Evolutionary conservation across 106 monocot species (phyloP).

Genomic region (Ottelia alismoides): DNA sequence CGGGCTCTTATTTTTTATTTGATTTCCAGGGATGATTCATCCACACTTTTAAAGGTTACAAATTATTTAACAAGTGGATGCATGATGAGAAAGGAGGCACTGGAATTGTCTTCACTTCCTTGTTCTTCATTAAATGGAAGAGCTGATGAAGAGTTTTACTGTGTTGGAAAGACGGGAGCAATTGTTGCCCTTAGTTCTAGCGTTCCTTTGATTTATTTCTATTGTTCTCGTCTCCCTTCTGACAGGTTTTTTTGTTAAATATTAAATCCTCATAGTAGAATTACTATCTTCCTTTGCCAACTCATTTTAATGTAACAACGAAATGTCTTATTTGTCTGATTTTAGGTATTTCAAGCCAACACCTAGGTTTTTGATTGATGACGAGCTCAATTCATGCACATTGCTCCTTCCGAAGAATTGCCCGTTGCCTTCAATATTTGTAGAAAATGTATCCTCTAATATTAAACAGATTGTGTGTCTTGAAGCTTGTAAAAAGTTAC

Average conservation of each 20-base stretch:
- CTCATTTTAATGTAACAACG: not conserved
- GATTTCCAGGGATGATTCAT: slow-evolving; percentile 31
- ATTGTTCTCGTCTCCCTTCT: slow-evolving; percentile 54
- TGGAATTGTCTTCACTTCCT: slow-evolving; percentile 21
- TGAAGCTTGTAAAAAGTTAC: slow-evolving; percentile 40
- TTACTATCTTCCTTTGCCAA: not conserved
- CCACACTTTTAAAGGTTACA: slow-evolving; percentile 16
- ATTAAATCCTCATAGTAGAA: not conserved
- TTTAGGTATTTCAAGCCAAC: slow-evolving; percentile 42
- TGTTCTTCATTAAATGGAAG: slow-evolving; percentile 25
- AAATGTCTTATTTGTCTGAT: not conserved
- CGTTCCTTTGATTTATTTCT: slow-evolving; percentile 40
- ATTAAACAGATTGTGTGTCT: slow-evolving; percentile 46
- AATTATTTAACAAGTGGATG: slow-evolving; percentile 42
- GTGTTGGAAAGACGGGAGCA: slow-evolving; percentile 49
- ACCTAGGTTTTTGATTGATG: slow-evolving; percentile 37
- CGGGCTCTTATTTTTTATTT: not conserved
- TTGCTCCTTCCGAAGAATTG: slow-evolving; percentile 43
- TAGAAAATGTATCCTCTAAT: slow-evolving; percentile 10
- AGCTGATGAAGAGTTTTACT: slow-evolving; percentile 24
- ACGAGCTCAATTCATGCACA: slow-evolving; percentile 21
- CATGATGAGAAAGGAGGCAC: slow-evolving; percentile 48
- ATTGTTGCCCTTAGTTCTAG: slow-evolving; percentile 46
- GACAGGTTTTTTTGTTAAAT: slow-evolving; percentile 40
- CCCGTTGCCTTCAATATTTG: slow-evolving; percentile 23